Base-by-base conservation (phyloP, 441 rosid genomes). In the Arabidopsis hybrid region DNA sequence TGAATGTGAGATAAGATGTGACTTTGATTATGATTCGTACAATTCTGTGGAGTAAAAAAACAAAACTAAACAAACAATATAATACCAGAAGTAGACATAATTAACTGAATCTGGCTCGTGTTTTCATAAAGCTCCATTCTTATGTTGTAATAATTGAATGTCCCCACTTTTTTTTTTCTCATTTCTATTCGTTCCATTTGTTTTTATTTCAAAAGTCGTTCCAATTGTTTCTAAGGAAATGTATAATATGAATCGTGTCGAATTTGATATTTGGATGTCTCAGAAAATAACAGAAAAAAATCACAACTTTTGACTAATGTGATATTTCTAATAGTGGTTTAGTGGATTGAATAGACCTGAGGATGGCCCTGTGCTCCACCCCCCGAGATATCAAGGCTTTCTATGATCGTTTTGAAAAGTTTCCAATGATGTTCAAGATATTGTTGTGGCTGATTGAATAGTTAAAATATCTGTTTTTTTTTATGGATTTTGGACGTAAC, bases 51-150 rank as follows among this genome's bases (percentile, higher is more conserved):
- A 57, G 39, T 40, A 31, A 43, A 40, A 69, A 55, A 16, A 61
- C 53, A 63, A 60, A 29, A 46, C 52, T 45, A 29, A 63, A 69
- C 21, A 43, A 75, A 13, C 39, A 16, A 47, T 16, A 49, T 60
- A 67, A 49, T 5, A 31, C 71, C 75, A 56, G n/a, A 57, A 47
- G 11, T 47, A 53, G 70, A 69, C 47, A 64, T 32, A 26, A 70
- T 76, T 76, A 76, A 70, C 71, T 76, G 80, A 70, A 76, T 70
- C 79, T 70, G 75, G 71, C 76, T 76, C 75, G 79, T 69, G 61
- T 76, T 76, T 66, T 76, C 79, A 39, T 64, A 69, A 69, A 76
- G 56, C 60, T 70, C 34, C 32, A 50, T 10, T 49, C 47, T 35
- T 55, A 62, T 69, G 79, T 62, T 70, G 67, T 76, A 76, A 76